Percentiles rank a stretch among this genome's conserved stretches.
Conservation (phyloP, 2,329 filamentous ascomycete genomes). For the Alternaria infectoria region DNA sequence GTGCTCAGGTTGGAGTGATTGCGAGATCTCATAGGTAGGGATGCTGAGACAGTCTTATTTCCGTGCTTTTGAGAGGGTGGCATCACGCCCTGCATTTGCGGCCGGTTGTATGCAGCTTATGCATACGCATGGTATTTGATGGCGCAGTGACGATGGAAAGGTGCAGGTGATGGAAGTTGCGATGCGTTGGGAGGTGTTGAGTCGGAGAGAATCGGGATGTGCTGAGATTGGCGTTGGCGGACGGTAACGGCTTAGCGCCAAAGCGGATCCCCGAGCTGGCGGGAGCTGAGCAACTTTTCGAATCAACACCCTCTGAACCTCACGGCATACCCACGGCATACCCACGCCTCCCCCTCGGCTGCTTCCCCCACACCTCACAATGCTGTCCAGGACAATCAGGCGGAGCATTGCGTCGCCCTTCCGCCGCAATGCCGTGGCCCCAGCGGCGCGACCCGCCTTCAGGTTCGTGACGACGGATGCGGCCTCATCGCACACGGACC, state of each 20-base stretch:
- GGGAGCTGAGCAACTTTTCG: conserved; percentile 28
- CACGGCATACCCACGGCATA: conserved; percentile 10
- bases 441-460: conserved; percentile 43
- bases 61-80: neutral
- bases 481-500: conserved; percentile 87
- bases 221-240: conserved; percentile 13
- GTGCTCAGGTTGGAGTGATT: neutral
- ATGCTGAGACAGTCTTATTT: neutral
- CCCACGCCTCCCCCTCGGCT: conserved; percentile 18
- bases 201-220: conserved; percentile 16
- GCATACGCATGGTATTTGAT: neutral
- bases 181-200: conserved; percentile 5
- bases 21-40: neutral
- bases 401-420: conserved; percentile 49
- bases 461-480: conserved; percentile 94
- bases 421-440: conserved; percentile 46
- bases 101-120: neutral
- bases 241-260: conserved; percentile 17
- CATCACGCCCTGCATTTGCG: neutral
- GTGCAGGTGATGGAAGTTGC: neutral
- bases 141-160: neutral
- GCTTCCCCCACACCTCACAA: conserved; percentile 35
- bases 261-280: conserved; percentile 27
- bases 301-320: conserved; percentile 26
- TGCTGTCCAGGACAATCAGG: conserved; percentile 51